Evolutionary conservation across 345 rosid species (phyloP), one percentile per base, ranked within the genome.

Genomic region (Euphorbia lathyris): DNA sequence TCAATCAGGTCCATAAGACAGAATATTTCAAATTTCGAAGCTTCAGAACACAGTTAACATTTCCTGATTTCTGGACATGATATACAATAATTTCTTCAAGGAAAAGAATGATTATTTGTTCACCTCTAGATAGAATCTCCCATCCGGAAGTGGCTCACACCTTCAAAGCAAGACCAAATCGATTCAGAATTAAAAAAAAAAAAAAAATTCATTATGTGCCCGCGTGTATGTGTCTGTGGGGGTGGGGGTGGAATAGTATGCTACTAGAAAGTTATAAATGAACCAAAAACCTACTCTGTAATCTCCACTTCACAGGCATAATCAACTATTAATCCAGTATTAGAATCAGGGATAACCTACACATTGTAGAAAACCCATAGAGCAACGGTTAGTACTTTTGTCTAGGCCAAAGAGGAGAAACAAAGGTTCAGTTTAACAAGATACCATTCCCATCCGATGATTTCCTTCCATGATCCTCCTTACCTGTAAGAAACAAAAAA

Each of bases 381-480:
- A 60, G 17, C 32, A 30, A 68, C 0, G 65, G 51, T 70, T 55
- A 68, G 65, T 52, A 9, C 59, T 32, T 19, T 57, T n/a, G 63
- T 25, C 22, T 36, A 40, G 3, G 55, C 47, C 50, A 62, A 56
- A 71, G 53, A 58, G 70, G 61, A 5, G 13, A 64, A 77, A 23
- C 62, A 67, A 74, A 58, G 36, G 60, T 40, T 71, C 63, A 63
- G 9, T 29, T 55, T 60, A 74, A 68, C 56, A 43, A 51, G 55
- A 43, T 66, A 95, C 99, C 99, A 95, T 91, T 86, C 99, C 99
- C 96, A 95, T 91, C 58, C 97, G 89, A 70, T 80, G 96, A 78
- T 90, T 90, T 63, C 99, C 99, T 77, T 95, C 95, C 99, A 95
- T 90, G 84, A 88, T 85, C 77, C 99, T 90, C 83, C 99, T 88